Evolutionary conservation across 768 basidiomycete species (phyloP).

Genomic region (Lyophyllum semitale): DNA sequence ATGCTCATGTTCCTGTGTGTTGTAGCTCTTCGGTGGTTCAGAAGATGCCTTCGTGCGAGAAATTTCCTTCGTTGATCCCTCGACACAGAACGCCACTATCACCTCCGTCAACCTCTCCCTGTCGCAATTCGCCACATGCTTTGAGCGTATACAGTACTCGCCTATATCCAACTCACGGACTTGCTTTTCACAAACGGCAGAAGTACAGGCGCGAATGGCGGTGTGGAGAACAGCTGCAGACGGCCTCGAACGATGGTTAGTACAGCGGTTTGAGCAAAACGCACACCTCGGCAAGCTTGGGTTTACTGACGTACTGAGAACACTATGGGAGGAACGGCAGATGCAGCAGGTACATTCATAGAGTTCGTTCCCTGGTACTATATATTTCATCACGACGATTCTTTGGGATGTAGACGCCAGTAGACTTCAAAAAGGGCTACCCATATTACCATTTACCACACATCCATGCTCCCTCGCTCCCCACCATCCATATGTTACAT

Average conservation of each 20-base stretch:
- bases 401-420: constrained; percentile 14
- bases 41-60: constrained; percentile 95
- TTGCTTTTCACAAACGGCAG: constrained; percentile 85
- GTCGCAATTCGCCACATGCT: constrained; percentile 92
- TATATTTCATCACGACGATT: constrained; percentile 6
- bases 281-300: constrained; percentile 87
- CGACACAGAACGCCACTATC: constrained; percentile 76
- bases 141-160: constrained; percentile 86
- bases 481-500: constrained; percentile 14
- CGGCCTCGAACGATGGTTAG: constrained; percentile 82
- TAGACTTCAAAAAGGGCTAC: constrained; percentile 20
- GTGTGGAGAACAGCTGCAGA: constrained; percentile 83
- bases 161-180: constrained; percentile 70
- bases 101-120: constrained; percentile 92
- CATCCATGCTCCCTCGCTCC: constrained; percentile 1
- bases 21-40: constrained; percentile 86
- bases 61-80: constrained; percentile 90
- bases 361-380: constrained; percentile 5
- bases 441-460: constrained; percentile 5
- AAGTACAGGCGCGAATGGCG: constrained; percentile 81
- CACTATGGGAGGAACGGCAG: constrained; percentile 76
- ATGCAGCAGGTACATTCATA: constrained; percentile 21
- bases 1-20: constrained; percentile 15
- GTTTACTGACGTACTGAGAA: constrained; percentile 85
- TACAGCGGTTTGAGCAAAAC: constrained; percentile 90